Conservation (phyloP, 441 rosid species). For the Pelargonium fulgidum region DNA sequence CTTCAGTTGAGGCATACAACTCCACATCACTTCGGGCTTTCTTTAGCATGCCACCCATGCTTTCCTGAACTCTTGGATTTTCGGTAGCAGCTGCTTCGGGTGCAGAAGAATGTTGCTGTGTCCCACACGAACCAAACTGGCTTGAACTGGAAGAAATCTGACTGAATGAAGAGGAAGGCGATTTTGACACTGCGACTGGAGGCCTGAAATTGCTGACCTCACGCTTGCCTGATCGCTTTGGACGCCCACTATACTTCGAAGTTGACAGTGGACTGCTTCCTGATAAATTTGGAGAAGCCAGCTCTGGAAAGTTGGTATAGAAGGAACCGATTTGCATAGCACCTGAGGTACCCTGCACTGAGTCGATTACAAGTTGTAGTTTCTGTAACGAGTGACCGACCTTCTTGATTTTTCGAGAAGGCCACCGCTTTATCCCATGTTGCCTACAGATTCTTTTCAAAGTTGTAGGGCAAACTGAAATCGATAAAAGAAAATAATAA, state of each 20-base stretch:
- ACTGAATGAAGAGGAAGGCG: slow-evolving; percentile 62
- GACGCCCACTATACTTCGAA: slow-evolving; percentile 29
- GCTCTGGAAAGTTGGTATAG: slow-evolving; percentile 55
- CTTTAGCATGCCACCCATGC: slow-evolving; percentile 28
- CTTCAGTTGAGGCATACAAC: slow-evolving; percentile 42
- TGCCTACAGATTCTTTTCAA: slow-evolving; percentile 92
- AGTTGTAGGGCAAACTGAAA: slow-evolving; percentile 93
- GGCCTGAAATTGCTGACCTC: slow-evolving; percentile 24
- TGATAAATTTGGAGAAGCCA: slow-evolving; percentile 46
- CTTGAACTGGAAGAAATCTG: slow-evolving; percentile 75
- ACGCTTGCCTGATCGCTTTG: slow-evolving; percentile 23
- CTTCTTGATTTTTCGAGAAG: slow-evolving; percentile 87
- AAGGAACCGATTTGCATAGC: slow-evolving; percentile 57
- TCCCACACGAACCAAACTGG: slow-evolving; percentile 59
- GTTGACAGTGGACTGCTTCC: slow-evolving; percentile 30
- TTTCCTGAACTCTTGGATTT: slow-evolving; percentile 28
- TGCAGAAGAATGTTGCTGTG: slow-evolving; percentile 27
- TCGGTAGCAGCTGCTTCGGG: slow-evolving; percentile 21
- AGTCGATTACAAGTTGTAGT: slow-evolving; percentile 70
- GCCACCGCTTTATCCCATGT: slow-evolving; percentile 84
- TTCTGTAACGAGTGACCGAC: slow-evolving; percentile 83
- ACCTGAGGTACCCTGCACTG: slow-evolving; percentile 68
- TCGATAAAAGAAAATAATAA: slow-evolving; percentile 12
- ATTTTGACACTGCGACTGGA: slow-evolving; percentile 31
- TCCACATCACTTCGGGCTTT: slow-evolving; percentile 43